Conservation (phyloP, 2,329 filamentous ascomycete species). For the Pseudogymnoascus sp. region DNA sequence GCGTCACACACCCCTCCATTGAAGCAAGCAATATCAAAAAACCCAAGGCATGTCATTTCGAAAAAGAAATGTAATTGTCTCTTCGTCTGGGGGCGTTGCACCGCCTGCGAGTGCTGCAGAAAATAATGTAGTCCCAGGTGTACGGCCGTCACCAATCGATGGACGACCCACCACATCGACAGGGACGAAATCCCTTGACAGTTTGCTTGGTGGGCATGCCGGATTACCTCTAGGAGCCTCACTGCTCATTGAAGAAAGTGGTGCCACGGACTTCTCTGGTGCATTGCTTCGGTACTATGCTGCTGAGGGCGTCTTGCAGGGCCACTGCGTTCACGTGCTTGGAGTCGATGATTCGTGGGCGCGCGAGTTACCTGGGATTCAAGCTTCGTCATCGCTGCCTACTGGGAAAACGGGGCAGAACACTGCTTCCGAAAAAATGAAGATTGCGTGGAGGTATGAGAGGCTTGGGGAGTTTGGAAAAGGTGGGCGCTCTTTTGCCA, state of each 20-base stretch:
- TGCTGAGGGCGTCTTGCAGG: constrained; percentile 85
- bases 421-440: constrained; percentile 62
- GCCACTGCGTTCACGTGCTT: constrained; percentile 79
- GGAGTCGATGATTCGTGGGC: constrained; percentile 75
- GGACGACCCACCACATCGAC: constrained; percentile 86
- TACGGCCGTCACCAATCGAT: constrained; percentile 81
- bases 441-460: constrained; percentile 98
- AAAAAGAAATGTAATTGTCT: constrained; percentile 55
- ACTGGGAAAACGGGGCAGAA: constrained; percentile 33
- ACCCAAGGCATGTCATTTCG: constrained; percentile 52
- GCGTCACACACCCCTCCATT: constrained; percentile 3
- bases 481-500: constrained; percentile 29
- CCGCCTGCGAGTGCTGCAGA: constrained; percentile 19
- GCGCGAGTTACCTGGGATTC: constrained; percentile 71
- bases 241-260: constrained; percentile 75
- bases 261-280: constrained; percentile 89
- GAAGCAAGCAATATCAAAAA: background rate
- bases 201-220: constrained; percentile 74
- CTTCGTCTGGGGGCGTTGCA: constrained; percentile 21
- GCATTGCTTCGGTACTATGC: constrained; percentile 81
- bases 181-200: constrained; percentile 77
- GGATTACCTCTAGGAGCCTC: constrained; percentile 76
- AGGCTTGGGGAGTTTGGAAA: constrained; percentile 62
- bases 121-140: constrained; percentile 37
- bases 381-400: constrained; percentile 26